Percentiles rank a stretch among this genome's conserved stretches.
Evolutionary conservation across 768 basidiomycete species (phyloP).

Genomic region (Asterophora lycoperdoides): DNA sequence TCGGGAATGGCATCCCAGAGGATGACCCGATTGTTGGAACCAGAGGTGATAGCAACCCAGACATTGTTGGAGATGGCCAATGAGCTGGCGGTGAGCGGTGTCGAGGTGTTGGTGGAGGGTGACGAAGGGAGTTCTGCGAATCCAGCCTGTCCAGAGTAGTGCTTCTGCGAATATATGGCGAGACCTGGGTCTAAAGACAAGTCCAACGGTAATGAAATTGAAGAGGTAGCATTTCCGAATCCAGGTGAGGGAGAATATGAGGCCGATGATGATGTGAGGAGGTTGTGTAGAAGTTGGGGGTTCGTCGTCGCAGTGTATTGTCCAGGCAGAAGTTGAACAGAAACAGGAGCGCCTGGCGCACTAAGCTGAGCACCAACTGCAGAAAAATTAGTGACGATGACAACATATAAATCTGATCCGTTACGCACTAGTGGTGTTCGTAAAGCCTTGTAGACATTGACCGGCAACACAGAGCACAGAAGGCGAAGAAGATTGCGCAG

Average conservation of each 20-base stretch:
- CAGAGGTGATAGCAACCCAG: slow-evolving; percentile 61
- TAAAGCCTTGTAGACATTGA: slow-evolving; percentile 79
- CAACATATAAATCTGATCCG: not conserved
- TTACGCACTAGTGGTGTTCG: slow-evolving; percentile 63
- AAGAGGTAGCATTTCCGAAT: slow-evolving; percentile 53
- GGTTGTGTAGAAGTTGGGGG: slow-evolving; percentile 65
- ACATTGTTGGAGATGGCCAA: slow-evolving; percentile 65
- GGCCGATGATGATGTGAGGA: slow-evolving; percentile 62
- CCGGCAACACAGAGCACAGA: slow-evolving; percentile 80
- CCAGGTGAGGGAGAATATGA: slow-evolving; percentile 56
- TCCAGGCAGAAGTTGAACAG: slow-evolving; percentile 67
- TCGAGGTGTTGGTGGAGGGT: slow-evolving; percentile 43
- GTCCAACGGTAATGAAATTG: slow-evolving; percentile 60
- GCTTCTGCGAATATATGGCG: slow-evolving; percentile 54
- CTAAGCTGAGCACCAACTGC: slow-evolving; percentile 70
- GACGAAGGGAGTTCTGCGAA: slow-evolving; percentile 55
- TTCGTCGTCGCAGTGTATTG: slow-evolving; percentile 69
- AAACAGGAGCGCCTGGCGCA: slow-evolving; percentile 46
- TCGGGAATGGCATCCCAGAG: slow-evolving; percentile 82
- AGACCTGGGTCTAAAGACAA: slow-evolving; percentile 65
- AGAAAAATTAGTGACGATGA: not conserved
- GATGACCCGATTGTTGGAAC: slow-evolving; percentile 56
- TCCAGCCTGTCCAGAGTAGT: slow-evolving; percentile 62
- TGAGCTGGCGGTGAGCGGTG: slow-evolving; percentile 51
- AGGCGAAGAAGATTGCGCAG: slow-evolving; percentile 52